Base-by-base conservation (phyloP, 169 alveolate genomes). In the Plasmodium billcollinsi region DNA sequence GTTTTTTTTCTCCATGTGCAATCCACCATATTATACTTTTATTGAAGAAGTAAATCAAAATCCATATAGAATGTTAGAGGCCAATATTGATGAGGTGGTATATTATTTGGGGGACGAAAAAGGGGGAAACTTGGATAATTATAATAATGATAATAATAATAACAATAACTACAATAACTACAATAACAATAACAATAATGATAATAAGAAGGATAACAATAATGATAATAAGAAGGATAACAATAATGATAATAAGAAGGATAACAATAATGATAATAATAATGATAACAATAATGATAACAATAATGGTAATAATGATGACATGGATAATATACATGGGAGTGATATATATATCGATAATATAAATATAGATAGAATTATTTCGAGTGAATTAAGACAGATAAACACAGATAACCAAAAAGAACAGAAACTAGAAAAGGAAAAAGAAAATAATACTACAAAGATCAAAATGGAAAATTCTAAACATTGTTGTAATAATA, bases 1-100 rank as follows among this genome's bases (percentile, higher is more conserved):
- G 24, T 80, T 45, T 50, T 80, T 80, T 69, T 80, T 80, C 63
- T 56, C 90, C 33, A 69, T 80, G 61, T 80, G 90, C 58, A 80
- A 80, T 47, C 90, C 90, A 0, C 90, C 90, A 14, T 80, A 52
- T 56, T 45, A 80, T 54, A 80, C 74, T n/a, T 2, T 61, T n/a
- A 14, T 80, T 33, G 85, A 80, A 39, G 74, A 80, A 45, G 80
- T 80, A 54, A 80, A 80, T 47, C 67, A 43, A 80, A 80, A 80
- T 47, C 90, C 90, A 5, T 80, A 67, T 56, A 43, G 90, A 58
- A 69, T 54, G n/a, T 18, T 69, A 47, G 65, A 62, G 3, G 90
- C 90, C 5, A 70, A 80, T 50, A 11, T 80, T 29, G 72, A 69
- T 72, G 90, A 80, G 20, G 90, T 80, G 24, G 90, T 80, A 12